Percentiles rank a stretch among this genome's conserved stretches.
Conservation (phyloP, 2,329 filamentous ascomycete genomes). For the Aspergillus calidoustus region DNA sequence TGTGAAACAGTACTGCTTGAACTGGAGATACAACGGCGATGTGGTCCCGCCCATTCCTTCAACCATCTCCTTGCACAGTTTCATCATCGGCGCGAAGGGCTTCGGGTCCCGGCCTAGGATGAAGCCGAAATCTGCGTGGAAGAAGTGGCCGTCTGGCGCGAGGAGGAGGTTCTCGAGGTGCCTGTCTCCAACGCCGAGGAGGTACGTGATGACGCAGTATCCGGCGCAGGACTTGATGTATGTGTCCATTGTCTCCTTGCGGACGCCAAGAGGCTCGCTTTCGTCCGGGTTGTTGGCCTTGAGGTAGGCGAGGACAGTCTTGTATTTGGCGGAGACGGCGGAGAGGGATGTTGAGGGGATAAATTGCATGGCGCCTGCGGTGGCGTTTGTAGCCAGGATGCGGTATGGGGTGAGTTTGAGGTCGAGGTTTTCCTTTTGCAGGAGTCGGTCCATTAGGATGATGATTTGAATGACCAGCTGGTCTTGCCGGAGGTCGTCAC, state of each 20-base stretch:
- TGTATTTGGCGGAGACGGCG: constrained; percentile 81
- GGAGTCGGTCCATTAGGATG: constrained; percentile 92
- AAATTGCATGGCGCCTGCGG: constrained; percentile 90
- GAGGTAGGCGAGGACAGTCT: constrained; percentile 77
- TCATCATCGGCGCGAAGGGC: constrained; percentile 95
- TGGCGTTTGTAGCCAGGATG: constrained; percentile 89
- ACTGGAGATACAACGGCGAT: constrained; percentile 81
- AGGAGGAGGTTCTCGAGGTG: constrained; percentile 95
- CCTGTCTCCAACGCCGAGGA: constrained; percentile 92
- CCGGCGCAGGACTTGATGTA: constrained; percentile 96
- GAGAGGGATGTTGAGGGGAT: constrained; percentile 85
- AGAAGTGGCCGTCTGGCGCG: constrained; percentile 88
- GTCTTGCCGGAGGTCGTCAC: constrained; percentile 94
- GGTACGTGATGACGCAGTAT: constrained; percentile 98
- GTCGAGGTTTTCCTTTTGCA: constrained; percentile 95
- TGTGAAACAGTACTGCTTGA: constrained; percentile 95
- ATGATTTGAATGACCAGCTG: constrained; percentile 98
- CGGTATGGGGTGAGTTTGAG: constrained; percentile 95
- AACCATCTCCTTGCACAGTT: constrained; percentile 96
- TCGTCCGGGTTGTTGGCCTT: constrained; percentile 88
- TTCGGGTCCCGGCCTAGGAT: constrained; percentile 97
- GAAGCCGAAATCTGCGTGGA: constrained; percentile 98
- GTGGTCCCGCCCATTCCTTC: constrained; percentile 92
- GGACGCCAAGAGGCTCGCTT: constrained; percentile 78
- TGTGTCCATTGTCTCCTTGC: constrained; percentile 90